Evolutionary conservation across 441 rosid species (phyloP).

Genomic region (Capsella rubella): DNA sequence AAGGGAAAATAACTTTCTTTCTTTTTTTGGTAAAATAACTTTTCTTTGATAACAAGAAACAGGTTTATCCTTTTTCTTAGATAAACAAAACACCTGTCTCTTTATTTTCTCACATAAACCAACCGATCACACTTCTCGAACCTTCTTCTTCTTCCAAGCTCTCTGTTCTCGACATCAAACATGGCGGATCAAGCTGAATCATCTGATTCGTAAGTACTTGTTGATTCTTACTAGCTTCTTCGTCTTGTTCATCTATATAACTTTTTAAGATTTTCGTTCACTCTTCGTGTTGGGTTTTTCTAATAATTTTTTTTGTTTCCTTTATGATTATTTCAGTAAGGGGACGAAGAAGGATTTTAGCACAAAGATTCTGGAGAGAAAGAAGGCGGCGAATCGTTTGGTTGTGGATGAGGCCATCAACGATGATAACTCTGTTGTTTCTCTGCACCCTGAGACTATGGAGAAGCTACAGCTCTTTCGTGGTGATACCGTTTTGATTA

Average conservation of each 20-base stretch:
- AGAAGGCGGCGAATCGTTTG: conserved; percentile 61
- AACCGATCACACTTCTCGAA: conserved; percentile 27
- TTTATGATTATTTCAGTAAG: conserved; percentile 40
- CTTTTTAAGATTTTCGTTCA: background rate
- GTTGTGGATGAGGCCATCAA: conserved; percentile 60
- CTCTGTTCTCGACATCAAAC: conserved; percentile 16
- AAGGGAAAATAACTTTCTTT: background rate
- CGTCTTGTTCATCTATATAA: background rate
- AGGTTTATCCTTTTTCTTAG: background rate
- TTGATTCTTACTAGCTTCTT: background rate
- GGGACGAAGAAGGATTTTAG: conserved; percentile 58
- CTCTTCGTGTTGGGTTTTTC: background rate
- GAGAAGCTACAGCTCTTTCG: conserved; percentile 62
- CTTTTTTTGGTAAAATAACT: background rate
- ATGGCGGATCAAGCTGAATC: conserved; percentile 43
- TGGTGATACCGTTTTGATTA: conserved; percentile 60
- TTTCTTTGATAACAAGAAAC: conserved; percentile 39
- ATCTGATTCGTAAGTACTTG: conserved; percentile 42
- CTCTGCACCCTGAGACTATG: conserved; percentile 58
- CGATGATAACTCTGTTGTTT: conserved; percentile 60
- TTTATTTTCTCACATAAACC: background rate
- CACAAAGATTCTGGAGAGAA: conserved; percentile 62
- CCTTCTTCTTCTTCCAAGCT: conserved; percentile 13
- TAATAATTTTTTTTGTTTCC: background rate
- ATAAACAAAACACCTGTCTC: conserved; percentile 20